These are phyloP conservation scores for Corynespora cassiicola DNA, from an alignment of 2,329 filamentous ascomycete genomes.

Conservation along the genomic window DNA sequence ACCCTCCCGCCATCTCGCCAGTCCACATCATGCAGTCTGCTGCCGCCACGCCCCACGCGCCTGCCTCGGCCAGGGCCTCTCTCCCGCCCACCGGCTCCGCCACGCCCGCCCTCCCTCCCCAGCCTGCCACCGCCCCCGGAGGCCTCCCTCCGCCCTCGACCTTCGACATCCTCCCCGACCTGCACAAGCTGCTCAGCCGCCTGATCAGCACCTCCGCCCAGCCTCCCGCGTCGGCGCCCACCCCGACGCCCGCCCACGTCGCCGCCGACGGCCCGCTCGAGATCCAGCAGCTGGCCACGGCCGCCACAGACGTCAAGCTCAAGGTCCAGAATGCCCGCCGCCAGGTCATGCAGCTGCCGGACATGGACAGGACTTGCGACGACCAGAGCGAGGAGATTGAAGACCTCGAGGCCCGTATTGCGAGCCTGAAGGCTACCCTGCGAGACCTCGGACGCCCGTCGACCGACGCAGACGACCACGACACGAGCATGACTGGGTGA, in stretches of 20 bases:
- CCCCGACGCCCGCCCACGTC: slow-evolving; percentile 31
- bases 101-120: slow-evolving; percentile 31
- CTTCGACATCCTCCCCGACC: slow-evolving; percentile 84
- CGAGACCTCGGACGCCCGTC: slow-evolving; percentile 35
- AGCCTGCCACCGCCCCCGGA: slow-evolving; percentile 41
- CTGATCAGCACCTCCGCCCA: slow-evolving; percentile 62
- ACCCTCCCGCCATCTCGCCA: slow-evolving; percentile 11
- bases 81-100: slow-evolving; percentile 37
- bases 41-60: slow-evolving; percentile 39
- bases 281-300: slow-evolving; percentile 79
- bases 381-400: slow-evolving; percentile 76
- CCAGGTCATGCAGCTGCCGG: slow-evolving; percentile 70
- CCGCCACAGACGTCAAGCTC: slow-evolving; percentile 80
- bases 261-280: slow-evolving; percentile 54
- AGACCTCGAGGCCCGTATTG: slow-evolving; percentile 69
- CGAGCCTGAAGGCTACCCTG: slow-evolving; percentile 60
- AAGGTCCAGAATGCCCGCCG: slow-evolving; percentile 80
- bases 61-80: slow-evolving; percentile 38
- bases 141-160: slow-evolving; percentile 77
- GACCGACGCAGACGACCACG: slow-evolving; percentile 25
- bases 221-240: slow-evolving; percentile 26
- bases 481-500: slow-evolving; percentile 48
- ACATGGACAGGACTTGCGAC: slow-evolving; percentile 69
- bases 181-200: slow-evolving; percentile 78
- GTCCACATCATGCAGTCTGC: slow-evolving; percentile 35